Percentiles rank a stretch among this genome's conserved stretches.
These are phyloP conservation scores for Medicago ruthenica DNA, from an alignment of 306 rosid species.

Conservation along the genomic window DNA sequence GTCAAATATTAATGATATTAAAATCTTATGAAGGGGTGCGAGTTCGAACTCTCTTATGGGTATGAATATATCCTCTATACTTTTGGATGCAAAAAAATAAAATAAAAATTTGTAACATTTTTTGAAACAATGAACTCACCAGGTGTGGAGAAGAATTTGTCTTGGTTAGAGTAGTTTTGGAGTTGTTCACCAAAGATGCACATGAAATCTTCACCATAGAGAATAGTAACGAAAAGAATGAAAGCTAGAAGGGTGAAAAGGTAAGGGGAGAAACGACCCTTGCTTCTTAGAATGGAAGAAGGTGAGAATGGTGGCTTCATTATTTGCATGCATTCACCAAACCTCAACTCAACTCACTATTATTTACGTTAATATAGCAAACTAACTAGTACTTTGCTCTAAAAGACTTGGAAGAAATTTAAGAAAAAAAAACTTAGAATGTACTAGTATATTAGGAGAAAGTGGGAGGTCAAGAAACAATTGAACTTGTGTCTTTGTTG, in stretches of 20 bases:
- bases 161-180: conserved; percentile 48
- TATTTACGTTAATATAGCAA: conserved; percentile 24
- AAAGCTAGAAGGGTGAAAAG: conserved; percentile 72
- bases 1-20: too few species aligned
- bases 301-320: conserved; percentile 71
- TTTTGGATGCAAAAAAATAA: too few species aligned
- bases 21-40: too few species aligned
- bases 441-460: neutral
- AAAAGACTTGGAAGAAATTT: neutral
- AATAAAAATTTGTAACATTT: too few species aligned
- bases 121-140: conserved; percentile 49
- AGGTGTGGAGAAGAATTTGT: conserved; percentile 39
- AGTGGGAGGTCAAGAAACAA: conserved; percentile 1
- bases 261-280: conserved; percentile 72
- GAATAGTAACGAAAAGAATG: conserved; percentile 73
- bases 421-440: neutral
- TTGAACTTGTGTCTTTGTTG: neutral
- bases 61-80: too few species aligned
- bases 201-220: conserved; percentile 74
- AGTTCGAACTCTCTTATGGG: too few species aligned
- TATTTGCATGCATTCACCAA: conserved; percentile 44
- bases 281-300: conserved; percentile 57
- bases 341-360: neutral
- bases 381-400: neutral
- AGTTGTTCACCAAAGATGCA: conserved; percentile 70